phyloP scores from a whole-genome alignment of 2,329 filamentous ascomycete species.

The Calonectria pauciramosa region DNA sequence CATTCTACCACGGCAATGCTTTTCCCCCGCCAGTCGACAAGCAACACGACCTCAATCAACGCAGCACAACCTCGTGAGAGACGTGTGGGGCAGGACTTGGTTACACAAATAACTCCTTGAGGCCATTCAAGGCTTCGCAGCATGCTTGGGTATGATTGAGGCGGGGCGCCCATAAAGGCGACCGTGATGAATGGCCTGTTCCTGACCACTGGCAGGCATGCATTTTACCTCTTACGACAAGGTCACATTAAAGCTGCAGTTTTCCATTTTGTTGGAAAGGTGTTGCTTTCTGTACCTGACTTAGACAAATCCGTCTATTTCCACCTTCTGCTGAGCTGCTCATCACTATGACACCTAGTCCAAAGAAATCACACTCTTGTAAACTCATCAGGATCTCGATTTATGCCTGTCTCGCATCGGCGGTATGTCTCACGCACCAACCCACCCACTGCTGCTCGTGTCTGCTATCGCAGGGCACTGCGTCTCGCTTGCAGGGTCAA shows the following conservation, averaged over 20 bases:
- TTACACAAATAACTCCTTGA: background rate
- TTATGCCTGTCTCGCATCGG: conserved; percentile 18
- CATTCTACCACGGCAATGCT: background rate
- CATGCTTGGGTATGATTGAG: background rate
- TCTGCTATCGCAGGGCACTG: conserved; percentile 13
- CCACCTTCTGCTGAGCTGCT: background rate
- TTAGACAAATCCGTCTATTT: no score
- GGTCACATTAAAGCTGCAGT: background rate
- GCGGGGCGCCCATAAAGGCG: conserved; percentile 12
- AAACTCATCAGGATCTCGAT: conserved; percentile 9
- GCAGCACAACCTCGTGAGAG: conserved; percentile 3
- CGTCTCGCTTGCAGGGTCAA: conserved; percentile 40
- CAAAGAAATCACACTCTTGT: background rate
- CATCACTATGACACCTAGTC: background rate
- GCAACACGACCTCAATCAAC: background rate
- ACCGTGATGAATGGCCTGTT: conserved; percentile 12
- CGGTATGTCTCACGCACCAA: conserved; percentile 26
- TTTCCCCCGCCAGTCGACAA: background rate
- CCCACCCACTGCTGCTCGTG: conserved; percentile 18
- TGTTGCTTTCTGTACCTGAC: background rate
- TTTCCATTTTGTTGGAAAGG: background rate
- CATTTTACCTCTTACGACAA: background rate
- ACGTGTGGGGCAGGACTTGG: conserved; percentile 1
- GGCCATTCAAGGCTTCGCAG: background rate
- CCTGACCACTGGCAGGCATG: background rate